Evolutionary conservation across 768 basidiomycete genomes (phyloP), one percentile per base, ranked within the genome.

Genomic region (Lactarius hatsudake): DNA sequence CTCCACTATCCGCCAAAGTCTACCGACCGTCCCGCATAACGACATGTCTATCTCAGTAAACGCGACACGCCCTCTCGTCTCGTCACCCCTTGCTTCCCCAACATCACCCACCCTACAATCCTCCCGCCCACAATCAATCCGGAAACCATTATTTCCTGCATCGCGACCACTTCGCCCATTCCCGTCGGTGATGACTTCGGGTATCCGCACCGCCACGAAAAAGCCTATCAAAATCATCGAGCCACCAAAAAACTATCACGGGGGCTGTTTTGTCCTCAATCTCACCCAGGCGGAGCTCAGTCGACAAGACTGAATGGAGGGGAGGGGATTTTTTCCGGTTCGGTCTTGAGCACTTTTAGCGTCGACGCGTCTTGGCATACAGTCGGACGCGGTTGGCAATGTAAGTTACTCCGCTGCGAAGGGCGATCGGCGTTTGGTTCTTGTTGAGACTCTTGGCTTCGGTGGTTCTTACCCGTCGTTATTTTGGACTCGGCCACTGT

Each of bases 201-300:
- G 53, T 28, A 15, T 61, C 2, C 68, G 53, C 5, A 61, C 64
- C 12, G 17, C 61, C 7, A 76, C 73, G 64, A 81, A 80, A 59
- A 84, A 84, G 63, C 79, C 87, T 7, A 81, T 87, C 20, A 94
- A 94, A 74, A 81, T 93, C 74, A 93, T 94, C 65, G 84, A 91
- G 75, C 89, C 90, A 12, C 90, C 93, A 32, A 82, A 86, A 73
- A 86, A 89, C 75, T 86, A 85, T 77, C 83, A 84, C 75, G 80
- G 81, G 58, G 85, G 84, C 45, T 74, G 76, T 63, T 94, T 93
- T 72, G 80, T 89, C 68, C 85, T 94, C 61, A 84, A 93, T 76
- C 82, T 94, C 65, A 93, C 92, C 0, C 92, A 92, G 75, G 91
- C 86, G 9, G 92, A 94, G 75, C 83, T 94, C 75, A 84, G 90